A percentile compares a stretch with the other conserved stretches of the same genome.
Evolutionary conservation across 805 yeast genomes (phyloP).

Genomic region (Jamesozyma gamospora): DNA sequence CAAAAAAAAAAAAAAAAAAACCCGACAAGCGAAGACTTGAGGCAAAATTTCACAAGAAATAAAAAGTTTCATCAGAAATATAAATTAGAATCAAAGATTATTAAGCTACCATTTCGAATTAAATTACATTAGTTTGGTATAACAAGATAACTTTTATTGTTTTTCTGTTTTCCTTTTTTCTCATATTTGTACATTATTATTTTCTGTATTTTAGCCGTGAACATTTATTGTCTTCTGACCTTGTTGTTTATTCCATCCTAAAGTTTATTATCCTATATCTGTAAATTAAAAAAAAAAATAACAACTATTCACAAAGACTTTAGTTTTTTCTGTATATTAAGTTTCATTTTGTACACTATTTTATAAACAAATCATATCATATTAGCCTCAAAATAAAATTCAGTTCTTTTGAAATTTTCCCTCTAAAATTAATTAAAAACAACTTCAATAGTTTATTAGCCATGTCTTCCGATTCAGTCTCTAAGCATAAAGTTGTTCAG

Average conservation of each 20-base stretch:
- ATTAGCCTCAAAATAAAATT: background rate
- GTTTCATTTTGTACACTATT: conserved; percentile 2
- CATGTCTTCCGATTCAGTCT: conserved; percentile 9
- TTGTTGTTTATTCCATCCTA: background rate
- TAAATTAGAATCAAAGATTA: too few relatives aligned
- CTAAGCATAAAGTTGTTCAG: conserved; percentile 2
- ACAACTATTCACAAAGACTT: background rate
- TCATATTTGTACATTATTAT: conserved; percentile 5
- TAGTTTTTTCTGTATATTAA: conserved; percentile 3
- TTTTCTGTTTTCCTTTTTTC: too few relatives aligned
- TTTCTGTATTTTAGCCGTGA: conserved; percentile 2
- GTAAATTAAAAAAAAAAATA: conserved; percentile 6
- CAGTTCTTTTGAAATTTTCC: background rate
- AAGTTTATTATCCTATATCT: conserved; percentile 2
- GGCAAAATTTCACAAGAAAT: too few relatives aligned
- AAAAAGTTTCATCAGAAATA: too few relatives aligned
- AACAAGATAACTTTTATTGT: too few relatives aligned
- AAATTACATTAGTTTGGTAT: too few relatives aligned
- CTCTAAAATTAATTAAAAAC: too few relatives aligned
- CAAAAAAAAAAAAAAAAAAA: too few relatives aligned
- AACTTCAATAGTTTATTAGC: background rate
- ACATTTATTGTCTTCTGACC: background rate
- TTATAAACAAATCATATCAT: background rate
- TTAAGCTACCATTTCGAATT: too few relatives aligned
- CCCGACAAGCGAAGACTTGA: too few relatives aligned